Evolutionary conservation across 2,329 filamentous ascomycete genomes (phyloP).

Genomic region (Trichoderma atroviride): DNA sequence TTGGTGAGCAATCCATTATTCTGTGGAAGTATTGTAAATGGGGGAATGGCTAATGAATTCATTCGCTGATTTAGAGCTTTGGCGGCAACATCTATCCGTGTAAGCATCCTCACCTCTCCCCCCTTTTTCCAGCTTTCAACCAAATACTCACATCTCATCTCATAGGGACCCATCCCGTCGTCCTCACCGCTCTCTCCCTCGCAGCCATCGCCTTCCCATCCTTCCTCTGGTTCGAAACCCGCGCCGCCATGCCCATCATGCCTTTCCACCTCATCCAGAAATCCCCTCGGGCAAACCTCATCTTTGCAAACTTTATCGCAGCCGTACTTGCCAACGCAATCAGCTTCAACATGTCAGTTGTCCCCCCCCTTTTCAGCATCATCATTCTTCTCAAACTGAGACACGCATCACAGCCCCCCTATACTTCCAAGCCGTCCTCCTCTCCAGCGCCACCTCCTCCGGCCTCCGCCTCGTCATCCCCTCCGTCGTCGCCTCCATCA

Average conservation of each 20-base stretch:
- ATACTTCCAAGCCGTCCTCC: slow-evolving; percentile 75
- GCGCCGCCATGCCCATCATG: slow-evolving; percentile 60
- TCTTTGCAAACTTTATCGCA: slow-evolving; percentile 57
- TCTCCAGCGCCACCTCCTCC: slow-evolving; percentile 68
- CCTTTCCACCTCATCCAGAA: slow-evolving; percentile 56
- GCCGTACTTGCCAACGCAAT: slow-evolving; percentile 58
- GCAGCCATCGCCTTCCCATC: slow-evolving; percentile 52
- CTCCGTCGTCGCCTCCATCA: slow-evolving; percentile 56
- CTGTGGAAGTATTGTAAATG: no score
- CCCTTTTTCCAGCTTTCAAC: neutral
- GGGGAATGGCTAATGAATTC: no score
- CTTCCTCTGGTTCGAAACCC: slow-evolving; percentile 57
- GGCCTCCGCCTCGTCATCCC: slow-evolving; percentile 72
- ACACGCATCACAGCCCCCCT: slow-evolving; percentile 59
- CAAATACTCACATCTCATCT: neutral
- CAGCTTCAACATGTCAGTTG: slow-evolving; percentile 63
- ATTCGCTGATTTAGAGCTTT: no score
- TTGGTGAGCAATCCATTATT: no score
- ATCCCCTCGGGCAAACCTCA: slow-evolving; percentile 58
- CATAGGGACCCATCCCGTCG: slow-evolving; percentile 60
- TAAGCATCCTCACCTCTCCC: slow-evolving; percentile 35
- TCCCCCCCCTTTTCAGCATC: no score
- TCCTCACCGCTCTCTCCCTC: slow-evolving; percentile 54
- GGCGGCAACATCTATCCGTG: slow-evolving; percentile 66
- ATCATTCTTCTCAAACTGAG: neutral